Base-by-base conservation (phyloP, 2,329 filamentous ascomycete species). In the Bipolaris victoriae region DNA sequence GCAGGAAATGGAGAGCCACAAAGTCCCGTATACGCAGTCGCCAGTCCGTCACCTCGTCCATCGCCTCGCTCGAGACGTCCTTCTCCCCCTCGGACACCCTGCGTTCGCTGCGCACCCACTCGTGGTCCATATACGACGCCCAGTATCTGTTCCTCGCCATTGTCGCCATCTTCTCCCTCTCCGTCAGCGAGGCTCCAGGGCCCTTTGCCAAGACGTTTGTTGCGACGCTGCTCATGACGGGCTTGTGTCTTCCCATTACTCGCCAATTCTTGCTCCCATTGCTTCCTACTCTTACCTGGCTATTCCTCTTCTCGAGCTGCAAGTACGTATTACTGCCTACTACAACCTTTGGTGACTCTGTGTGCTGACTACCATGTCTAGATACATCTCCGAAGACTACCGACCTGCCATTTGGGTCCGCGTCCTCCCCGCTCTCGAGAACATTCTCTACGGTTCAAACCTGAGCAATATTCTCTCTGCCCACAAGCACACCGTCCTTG, bases 321-420 rank as follows among this genome's bases (percentile, higher is more conserved):
- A 90, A 94, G 92, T 96, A 87, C 82, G 91, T 86, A 52, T 55
- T 61, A 40, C 47, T 40, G 31, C 44, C 31, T 11, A 15, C 22
- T 35, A 1, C 5, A 16, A n/a, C 22, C 50, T 7, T 10, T 7
- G n/a, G 3, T 22, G 41, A 33, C 22, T 16, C 58, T 59, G 62
- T 29, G 49, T 58, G 51, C 69, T 74, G 35, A 74, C 61, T 37
- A 22, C 9, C 7, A 7, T 45, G 16, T 57, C 10, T 71, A 96
- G 92, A 72, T 97, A 96, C 79, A 93, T 97, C 67, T 90, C 92
- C 36, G 86, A 88, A 66, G 90, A 94, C 72, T 95, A 92, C 80
- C 88, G 94, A 66, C 93, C 93, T 58, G 90, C 92, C 61, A 97
- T 97, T 70, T 97, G 92, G 91, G 94, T 97, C 65, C 92, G 93